A percentile compares a stretch with the other conserved stretches of the same genome.
Conservation (phyloP, 169 alveolate genomes). For the Nephromyces sp. region DNA sequence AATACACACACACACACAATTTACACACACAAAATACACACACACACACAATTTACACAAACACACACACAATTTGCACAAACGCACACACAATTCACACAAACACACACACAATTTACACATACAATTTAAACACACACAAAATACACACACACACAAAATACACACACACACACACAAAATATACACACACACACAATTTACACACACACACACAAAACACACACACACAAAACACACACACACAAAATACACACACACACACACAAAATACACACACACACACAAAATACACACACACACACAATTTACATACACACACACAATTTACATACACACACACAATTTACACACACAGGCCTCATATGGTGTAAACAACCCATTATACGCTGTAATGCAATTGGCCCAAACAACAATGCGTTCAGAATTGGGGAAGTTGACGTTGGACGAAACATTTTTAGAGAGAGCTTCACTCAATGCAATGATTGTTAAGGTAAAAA, state of each 20-base stretch:
- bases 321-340: too few relatives aligned
- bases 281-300: too few relatives aligned
- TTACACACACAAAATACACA: background rate
- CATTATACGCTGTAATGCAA: constrained; percentile 79
- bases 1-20: too few relatives aligned
- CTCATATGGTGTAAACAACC: constrained; percentile 85
- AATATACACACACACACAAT: too few relatives aligned
- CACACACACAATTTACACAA: too few relatives aligned
- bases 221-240: too few relatives aligned
- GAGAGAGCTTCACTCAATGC: constrained; percentile 82
- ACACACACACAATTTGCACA: background rate
- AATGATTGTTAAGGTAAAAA: constrained; percentile 69
- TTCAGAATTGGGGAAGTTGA: constrained; percentile 87
- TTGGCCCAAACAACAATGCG: constrained; percentile 92
- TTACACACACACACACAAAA: too few relatives aligned
- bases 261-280: too few relatives aligned
- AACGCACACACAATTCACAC: too few relatives aligned
- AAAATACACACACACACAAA: background rate
- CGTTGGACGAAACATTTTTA: constrained; percentile 85
- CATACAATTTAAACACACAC: background rate
- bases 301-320: too few relatives aligned
- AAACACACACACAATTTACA: too few relatives aligned
- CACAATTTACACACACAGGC: constrained; percentile 54
- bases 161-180: background rate
- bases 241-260: too few relatives aligned